Conservation (phyloP, 257 asterid species). For the Solanum medicagineum region DNA sequence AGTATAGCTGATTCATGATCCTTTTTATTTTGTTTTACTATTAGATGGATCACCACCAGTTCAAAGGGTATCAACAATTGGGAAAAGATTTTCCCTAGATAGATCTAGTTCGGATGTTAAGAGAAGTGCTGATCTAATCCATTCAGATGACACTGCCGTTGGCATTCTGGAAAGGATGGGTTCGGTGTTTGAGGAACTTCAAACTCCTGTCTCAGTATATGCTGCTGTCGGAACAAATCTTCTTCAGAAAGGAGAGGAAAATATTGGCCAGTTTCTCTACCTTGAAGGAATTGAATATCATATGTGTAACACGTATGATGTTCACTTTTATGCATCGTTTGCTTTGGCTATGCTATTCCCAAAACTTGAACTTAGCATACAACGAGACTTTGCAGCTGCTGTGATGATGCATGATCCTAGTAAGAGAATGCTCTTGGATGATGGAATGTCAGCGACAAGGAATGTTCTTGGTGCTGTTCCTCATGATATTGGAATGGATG, state of each 20-base stretch:
- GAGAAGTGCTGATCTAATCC: conserved; percentile 5
- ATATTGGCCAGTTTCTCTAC: conserved; percentile 86
- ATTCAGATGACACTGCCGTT: conserved; percentile 49
- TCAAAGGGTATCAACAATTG: conserved; percentile 44
- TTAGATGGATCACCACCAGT: conserved; percentile 82
- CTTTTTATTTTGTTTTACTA: not conserved
- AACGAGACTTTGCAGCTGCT: conserved; percentile 90
- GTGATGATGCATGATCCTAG: conserved; percentile 97
- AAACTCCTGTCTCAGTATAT: conserved; percentile 39
- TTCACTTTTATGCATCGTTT: conserved; percentile 85
- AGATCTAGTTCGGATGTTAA: conserved; percentile 20
- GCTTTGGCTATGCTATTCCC: conserved; percentile 75
- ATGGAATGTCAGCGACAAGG: conserved; percentile 53
- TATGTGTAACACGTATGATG: conserved; percentile 93
- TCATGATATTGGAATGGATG: conserved; percentile 90
- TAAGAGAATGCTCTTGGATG: conserved; percentile 39
- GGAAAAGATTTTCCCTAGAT: conserved; percentile 50
- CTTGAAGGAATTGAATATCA: conserved; percentile 93
- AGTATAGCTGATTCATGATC: not conserved
- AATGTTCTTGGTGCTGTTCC: conserved; percentile 97
- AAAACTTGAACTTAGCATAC: conserved; percentile 80
- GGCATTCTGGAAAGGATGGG: conserved; percentile 76
- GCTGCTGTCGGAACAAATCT: conserved; percentile 72
- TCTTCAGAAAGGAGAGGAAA: conserved; percentile 73
- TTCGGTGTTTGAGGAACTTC: conserved; percentile 47